Base-by-base conservation (phyloP, 768 basidiomycete genomes). In the Tubosaeta sp. region DNA sequence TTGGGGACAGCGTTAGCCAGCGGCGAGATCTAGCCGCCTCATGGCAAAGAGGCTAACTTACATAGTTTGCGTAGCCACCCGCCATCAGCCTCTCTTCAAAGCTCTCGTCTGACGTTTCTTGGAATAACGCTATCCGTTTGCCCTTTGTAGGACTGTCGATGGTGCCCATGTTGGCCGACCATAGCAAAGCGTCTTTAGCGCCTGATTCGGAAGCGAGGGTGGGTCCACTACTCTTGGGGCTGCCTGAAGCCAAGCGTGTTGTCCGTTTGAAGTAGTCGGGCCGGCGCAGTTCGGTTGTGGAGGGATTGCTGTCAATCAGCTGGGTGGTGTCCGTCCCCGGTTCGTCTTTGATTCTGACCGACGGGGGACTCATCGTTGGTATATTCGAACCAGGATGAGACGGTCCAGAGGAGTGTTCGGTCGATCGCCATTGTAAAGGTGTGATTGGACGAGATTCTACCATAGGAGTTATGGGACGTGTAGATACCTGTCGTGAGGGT, bases 21-120 rank as follows among this genome's bases (percentile, higher is more conserved):
- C 56, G 42, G 41, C 34, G 31, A 48, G n/a, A 50, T 66, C 18
- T 42, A 22, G 25, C 48, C 31, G 7, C 38, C 39, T 53, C 35
- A 18, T 42, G 29, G n/a, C 39, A 53, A 9, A 18, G n/a, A 30
- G 14, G 21, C 21, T n/a, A 42, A 71, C 82, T 67, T 64, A 84
- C 87, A 66, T 89, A 90, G 54, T 78, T 77, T 1, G 83, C 86
- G 66, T 90, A 90, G 8, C 88, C 87, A 27, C 87, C 86, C 18
- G 86, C 87, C 80, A 89, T 87, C 36, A 90, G 65, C 58, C 86
- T 86, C 68, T 90, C 87, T 60, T 90, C 88, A 58, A 90, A 90
- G 60, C 87, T 90, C 67, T 87, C 86, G 41, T 87, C 86, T 4
- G 84, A 86, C 0, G 87, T 89, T 69, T 88, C 86, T 64, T 88